These are phyloP conservation scores for Eucalyptus tenuipes DNA, from an alignment of 345 rosid genomes.

Conservation along the genomic window DNA sequence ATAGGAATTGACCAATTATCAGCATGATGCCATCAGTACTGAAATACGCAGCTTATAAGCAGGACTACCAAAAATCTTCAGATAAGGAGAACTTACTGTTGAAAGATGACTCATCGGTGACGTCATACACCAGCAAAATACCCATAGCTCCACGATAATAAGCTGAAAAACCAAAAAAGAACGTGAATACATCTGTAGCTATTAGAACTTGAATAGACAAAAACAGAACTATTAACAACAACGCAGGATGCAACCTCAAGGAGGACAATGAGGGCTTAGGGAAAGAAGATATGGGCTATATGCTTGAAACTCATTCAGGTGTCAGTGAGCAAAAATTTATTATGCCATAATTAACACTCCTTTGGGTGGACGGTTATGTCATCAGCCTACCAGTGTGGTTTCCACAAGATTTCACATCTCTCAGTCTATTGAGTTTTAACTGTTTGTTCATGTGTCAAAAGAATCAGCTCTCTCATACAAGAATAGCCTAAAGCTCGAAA, in stretches of 20 bases:
- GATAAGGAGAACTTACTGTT: constrained; percentile 28
- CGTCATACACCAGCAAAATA: constrained; percentile 70
- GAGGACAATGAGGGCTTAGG: neutral
- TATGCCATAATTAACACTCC: neutral
- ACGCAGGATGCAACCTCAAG: neutral
- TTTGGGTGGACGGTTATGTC: neutral
- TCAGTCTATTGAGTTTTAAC: neutral
- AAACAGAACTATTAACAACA: neutral
- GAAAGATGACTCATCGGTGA: constrained; percentile 76
- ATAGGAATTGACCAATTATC: neutral
- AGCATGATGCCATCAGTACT: neutral
- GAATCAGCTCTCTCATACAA: neutral
- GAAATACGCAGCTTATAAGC: neutral
- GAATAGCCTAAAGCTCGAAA: neutral
- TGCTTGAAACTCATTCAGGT: neutral
- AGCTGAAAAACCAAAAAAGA: constrained; percentile 19
- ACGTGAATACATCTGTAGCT: neutral
- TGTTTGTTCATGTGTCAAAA: neutral
- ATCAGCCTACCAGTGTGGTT: neutral
- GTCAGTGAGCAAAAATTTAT: neutral
- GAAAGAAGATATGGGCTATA: neutral
- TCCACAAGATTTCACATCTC: neutral
- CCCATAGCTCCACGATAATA: constrained; percentile 89
- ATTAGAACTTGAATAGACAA: neutral
- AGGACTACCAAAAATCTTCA: neutral